These are phyloP conservation scores for Xylaria arbuscula DNA, from an alignment of 2,329 filamentous ascomycete species.

Conservation along the genomic window DNA sequence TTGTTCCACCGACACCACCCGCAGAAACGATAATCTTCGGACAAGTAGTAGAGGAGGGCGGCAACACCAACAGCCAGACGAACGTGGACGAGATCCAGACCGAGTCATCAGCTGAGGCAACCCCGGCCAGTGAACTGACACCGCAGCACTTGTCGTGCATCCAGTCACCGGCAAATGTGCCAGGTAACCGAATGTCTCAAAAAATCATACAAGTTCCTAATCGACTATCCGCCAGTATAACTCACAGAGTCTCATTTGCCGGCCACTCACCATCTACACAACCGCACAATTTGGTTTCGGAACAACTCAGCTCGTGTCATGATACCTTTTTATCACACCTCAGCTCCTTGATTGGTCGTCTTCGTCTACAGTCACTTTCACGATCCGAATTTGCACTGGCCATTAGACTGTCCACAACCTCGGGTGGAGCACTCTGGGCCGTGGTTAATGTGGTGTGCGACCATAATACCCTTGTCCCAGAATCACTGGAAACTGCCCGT, in stretches of 20 bases:
- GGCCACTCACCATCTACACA: conserved; percentile 71
- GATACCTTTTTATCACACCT: conserved; percentile 91
- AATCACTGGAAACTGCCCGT: conserved; percentile 74
- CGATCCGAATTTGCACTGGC: conserved; percentile 83
- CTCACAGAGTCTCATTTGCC: conserved; percentile 83
- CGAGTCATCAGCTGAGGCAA: conserved; percentile 53
- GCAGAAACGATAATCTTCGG: conserved; percentile 66
- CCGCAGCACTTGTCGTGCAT: conserved; percentile 62
- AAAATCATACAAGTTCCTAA: conserved; percentile 54
- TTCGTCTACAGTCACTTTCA: conserved; percentile 93
- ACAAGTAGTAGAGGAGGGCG: conserved; percentile 49
- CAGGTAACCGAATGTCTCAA: conserved; percentile 52
- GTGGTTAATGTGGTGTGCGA: conserved; percentile 86
- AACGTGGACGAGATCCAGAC: conserved; percentile 50
- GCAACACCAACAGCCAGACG: conserved; percentile 56
- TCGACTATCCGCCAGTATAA: conserved; percentile 65
- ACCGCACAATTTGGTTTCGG: conserved; percentile 82
- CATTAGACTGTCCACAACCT: conserved; percentile 84
- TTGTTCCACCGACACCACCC: conserved; percentile 71
- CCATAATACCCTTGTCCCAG: conserved; percentile 76
- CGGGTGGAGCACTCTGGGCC: conserved; percentile 80
- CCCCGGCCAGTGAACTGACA: conserved; percentile 52
- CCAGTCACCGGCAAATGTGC: conserved; percentile 51
- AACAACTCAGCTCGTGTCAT: conserved; percentile 81
- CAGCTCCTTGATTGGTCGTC: conserved; percentile 88